Evolutionary conservation across 306 rosid species (phyloP), one percentile per base, ranked within the genome.

Genomic region (Abrus precatorius): DNA sequence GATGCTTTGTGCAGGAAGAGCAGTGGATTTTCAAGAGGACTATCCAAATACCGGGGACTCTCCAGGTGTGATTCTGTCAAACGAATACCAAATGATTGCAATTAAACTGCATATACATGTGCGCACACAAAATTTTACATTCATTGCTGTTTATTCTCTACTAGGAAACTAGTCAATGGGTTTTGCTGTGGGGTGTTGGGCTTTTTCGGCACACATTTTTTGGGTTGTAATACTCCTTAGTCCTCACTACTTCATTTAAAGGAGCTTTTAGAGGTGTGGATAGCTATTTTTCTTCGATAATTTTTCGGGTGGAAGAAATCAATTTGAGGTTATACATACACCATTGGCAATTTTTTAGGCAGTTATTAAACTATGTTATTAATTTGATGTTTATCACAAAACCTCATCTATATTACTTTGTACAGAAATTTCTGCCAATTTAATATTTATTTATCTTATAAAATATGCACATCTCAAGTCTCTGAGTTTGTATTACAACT

Each of bases 21-120:
- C 91, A 92, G 97, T 61, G 94, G 97, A 38, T 92, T 92, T 88
- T 90, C 97, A 14, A 84, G 92, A 83, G 97, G 97, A 78, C 81
- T 92, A 54, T 87, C 94, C 74, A 92, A 90, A 88, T 92, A 88
- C 85, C 94, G 92, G n/a, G 94, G 90, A 36, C 92, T 92, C 69
- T 85, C 97, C 12, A 92, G 97, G 97, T 90, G 80, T 54, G 45
- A 44, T 71, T 80, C 63, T 45, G 27, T 69, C 59, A 57, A 80
- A 69, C 7, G 28, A 38, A 7, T 59, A n/a, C 48, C 57, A 55
- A 49, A 50, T 64, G 33, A 62, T 44, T 68, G 50, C 29, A 5
- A 49, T n/a, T 41, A 12, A 12, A 11, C 3, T 62, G 38, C 40
- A 29, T 32, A 69, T 59, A 60, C 12, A 63, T 2, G 14, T 5